Evolutionary conservation across 106 monocot genomes (phyloP).

Genomic region (Phalaenopsis aphrodite): DNA sequence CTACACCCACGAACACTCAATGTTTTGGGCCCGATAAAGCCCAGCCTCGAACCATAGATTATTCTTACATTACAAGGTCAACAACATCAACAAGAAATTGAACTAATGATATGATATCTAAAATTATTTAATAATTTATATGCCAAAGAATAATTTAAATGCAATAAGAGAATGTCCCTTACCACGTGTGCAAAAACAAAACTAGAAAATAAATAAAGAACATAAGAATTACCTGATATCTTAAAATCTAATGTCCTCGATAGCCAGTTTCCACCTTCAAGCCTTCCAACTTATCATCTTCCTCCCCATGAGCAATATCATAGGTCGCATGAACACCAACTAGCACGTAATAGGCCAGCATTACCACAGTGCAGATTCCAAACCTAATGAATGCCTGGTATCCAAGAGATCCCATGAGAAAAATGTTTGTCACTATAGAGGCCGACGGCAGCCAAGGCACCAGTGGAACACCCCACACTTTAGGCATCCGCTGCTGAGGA

Average conservation of each 20-base stretch:
- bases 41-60: not conserved
- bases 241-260: constrained; percentile 3
- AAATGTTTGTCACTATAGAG: constrained; percentile 27
- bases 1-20: too few species aligned
- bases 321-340: constrained; percentile 31
- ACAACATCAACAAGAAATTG: not conserved
- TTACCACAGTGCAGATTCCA: constrained; percentile 22
- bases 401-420: constrained; percentile 32
- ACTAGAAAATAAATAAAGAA: not conserved
- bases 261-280: not conserved
- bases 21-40: too few species aligned
- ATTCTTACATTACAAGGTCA: not conserved
- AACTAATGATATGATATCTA: not conserved
- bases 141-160: not conserved
- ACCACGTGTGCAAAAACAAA: not conserved
- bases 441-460: constrained; percentile 36
- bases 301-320: constrained; percentile 18
- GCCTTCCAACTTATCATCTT: constrained; percentile 10
- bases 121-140: not conserved
- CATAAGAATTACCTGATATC: not conserved
- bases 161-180: not conserved
- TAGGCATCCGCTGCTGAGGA: constrained; percentile 19
- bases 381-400: constrained; percentile 22
- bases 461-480: constrained; percentile 30
- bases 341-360: constrained; percentile 25